Evolutionary conservation across 148 eudicot species (phyloP).

Genomic region (Fallopia convolvulus): DNA sequence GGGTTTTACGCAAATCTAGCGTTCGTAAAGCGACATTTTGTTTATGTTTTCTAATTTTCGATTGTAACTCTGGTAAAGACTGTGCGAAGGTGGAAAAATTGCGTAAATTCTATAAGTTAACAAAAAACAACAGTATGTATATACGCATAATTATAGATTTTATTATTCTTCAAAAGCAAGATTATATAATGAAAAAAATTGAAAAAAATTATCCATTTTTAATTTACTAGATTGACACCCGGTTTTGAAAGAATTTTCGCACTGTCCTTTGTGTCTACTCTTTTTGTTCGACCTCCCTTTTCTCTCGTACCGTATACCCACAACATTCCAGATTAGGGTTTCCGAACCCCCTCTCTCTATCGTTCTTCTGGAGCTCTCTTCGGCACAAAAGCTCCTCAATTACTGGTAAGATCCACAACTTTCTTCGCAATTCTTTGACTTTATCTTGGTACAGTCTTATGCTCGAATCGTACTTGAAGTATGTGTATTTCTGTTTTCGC

Average conservation of each 20-base stretch:
- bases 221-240: not conserved
- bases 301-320: not conserved
- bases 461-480: not conserved
- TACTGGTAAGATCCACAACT: constrained; percentile 23
- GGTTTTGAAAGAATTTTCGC: not conserved
- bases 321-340: constrained; percentile 46
- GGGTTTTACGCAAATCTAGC: too few relatives aligned
- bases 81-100: too few relatives aligned
- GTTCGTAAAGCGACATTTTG: too few relatives aligned
- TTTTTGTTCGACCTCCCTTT: not conserved
- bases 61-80: too few relatives aligned
- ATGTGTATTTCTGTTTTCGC: not conserved
- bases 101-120: too few relatives aligned
- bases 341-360: constrained; percentile 16
- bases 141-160: too few relatives aligned
- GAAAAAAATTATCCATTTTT: not conserved
- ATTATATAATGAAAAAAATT: too few relatives aligned
- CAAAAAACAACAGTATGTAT: too few relatives aligned
- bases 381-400: constrained; percentile 5
- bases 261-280: not conserved
- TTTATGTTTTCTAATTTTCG: too few relatives aligned
- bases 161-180: too few relatives aligned
- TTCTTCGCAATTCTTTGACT: not conserved
- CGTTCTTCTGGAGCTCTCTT: constrained; percentile 8
- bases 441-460: not conserved